phyloP scores from a whole-genome alignment of 805 yeast species.

The Peterozyma toletana region DNA sequence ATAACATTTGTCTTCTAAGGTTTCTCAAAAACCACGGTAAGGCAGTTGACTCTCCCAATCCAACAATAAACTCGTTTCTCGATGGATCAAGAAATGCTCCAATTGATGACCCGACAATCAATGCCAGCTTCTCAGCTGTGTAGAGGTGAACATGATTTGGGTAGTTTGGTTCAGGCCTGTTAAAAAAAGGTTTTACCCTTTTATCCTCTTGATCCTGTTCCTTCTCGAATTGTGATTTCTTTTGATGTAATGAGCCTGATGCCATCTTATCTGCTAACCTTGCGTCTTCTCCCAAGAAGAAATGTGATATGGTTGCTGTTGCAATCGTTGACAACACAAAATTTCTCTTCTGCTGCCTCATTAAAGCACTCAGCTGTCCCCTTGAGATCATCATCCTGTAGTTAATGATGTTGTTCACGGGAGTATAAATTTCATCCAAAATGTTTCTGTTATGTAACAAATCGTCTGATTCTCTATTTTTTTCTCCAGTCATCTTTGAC shows the following conservation, averaged over 20 bases:
- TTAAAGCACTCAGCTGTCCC: no score
- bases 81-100: slow-evolving; percentile 77
- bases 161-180: slow-evolving; percentile 40
- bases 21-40: slow-evolving; percentile 55
- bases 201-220: slow-evolving; percentile 17
- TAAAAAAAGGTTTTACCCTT: slow-evolving; percentile 20
- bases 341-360: slow-evolving; percentile 1
- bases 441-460: no score
- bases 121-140: slow-evolving; percentile 48
- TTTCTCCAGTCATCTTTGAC: no score
- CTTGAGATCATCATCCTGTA: no score
- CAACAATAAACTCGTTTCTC: slow-evolving; percentile 67
- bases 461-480: no score
- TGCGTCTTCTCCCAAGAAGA: slow-evolving; percentile 33
- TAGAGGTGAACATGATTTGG: slow-evolving; percentile 78
- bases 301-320: slow-evolving; percentile 11
- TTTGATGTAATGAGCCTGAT: slow-evolving; percentile 35
- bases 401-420: no score
- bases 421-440: no score
- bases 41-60: slow-evolving; percentile 88
- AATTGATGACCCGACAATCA: slow-evolving; percentile 33
- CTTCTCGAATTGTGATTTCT: slow-evolving; percentile 23
- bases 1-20: slow-evolving; percentile 67
- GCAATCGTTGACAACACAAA: slow-evolving; percentile 14
- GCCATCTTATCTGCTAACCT: slow-evolving; percentile 56